A percentile compares a stretch with the other conserved stretches of the same genome.
Conservation (phyloP, 1,284 basidiomycete species). For the Rhodotorula sp. region DNA sequence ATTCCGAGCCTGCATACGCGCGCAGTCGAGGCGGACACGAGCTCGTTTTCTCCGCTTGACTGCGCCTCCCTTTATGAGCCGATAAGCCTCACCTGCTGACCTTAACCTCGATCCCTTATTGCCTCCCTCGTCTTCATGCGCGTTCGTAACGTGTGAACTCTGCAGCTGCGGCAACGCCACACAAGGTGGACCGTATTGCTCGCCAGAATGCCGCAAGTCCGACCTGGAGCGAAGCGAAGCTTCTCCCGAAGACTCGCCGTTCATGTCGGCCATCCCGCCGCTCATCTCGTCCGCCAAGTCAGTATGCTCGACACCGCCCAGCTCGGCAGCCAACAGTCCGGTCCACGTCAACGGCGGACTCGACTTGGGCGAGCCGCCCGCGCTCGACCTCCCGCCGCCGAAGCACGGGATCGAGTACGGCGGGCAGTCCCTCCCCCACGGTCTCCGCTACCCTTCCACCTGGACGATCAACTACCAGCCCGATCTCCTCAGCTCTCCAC, state of each 20-base stretch:
- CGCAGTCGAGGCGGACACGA: no score
- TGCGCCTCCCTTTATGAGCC: no score
- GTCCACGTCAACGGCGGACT: neutral
- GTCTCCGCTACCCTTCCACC: constrained; percentile 8
- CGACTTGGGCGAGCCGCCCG: constrained; percentile 28
- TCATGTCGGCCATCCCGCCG: constrained; percentile 28
- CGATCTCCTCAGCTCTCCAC: constrained; percentile 20
- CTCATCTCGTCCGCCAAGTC: constrained; percentile 32
- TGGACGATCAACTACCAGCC: constrained; percentile 34
- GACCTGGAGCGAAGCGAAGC: constrained; percentile 19
- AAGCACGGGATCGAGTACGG: constrained; percentile 25
- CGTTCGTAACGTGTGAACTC: neutral
- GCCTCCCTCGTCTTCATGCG: neutral
- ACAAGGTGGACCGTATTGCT: constrained; percentile 30
- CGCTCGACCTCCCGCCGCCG: constrained; percentile 34
- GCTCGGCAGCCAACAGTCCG: constrained; percentile 30
- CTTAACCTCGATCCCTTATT: no score
- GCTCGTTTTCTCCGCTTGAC: no score
- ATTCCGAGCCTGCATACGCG: neutral
- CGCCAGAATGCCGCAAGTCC: constrained; percentile 23
- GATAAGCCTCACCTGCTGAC: no score
- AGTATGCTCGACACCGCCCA: constrained; percentile 33
- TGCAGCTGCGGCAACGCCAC: constrained; percentile 33
- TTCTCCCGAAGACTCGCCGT: constrained; percentile 36
- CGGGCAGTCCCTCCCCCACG: constrained; percentile 25